Conservation (phyloP, 1,284 basidiomycete species). For the Cryptococcus deneoformans region DNA sequence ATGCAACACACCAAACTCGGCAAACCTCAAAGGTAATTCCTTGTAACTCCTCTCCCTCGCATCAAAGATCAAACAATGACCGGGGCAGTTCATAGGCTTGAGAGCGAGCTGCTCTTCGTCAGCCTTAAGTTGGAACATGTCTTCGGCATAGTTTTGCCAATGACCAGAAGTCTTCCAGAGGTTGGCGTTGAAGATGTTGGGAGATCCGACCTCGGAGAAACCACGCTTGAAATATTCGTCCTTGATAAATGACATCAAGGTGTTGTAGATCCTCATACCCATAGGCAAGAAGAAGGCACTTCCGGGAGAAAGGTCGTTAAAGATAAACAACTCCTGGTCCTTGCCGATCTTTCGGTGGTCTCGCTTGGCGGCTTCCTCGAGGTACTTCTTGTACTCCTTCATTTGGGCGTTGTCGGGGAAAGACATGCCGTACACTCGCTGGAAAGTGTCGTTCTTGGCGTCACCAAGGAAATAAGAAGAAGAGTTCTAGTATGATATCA, state of each 20-base stretch:
- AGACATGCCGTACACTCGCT: conserved; percentile 97
- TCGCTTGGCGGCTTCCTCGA: conserved; percentile 94
- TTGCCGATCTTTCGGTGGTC: conserved; percentile 96
- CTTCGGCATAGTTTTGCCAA: conserved; percentile 97
- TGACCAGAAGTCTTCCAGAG: conserved; percentile 99
- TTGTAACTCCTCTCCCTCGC: conserved; percentile 91
- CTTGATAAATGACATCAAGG: conserved; percentile 84
- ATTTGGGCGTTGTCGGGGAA: conserved; percentile 99
- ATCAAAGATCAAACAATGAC: conserved; percentile 96
- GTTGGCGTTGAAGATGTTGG: conserved; percentile 96
- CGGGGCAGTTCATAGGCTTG: conserved; percentile 99
- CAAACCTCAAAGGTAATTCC: conserved; percentile 95
- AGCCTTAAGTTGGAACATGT: conserved; percentile 92
- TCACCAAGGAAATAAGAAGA: conserved; percentile 99
- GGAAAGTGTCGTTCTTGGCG: conserved; percentile 88
- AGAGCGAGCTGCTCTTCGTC: conserved; percentile 95
- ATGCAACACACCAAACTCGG: conserved; percentile 98
- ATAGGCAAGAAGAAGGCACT: conserved; percentile 97
- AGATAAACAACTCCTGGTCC: conserved; percentile 98
- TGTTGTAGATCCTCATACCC: conserved; percentile 96
- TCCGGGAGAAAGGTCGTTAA: conserved; percentile 94
- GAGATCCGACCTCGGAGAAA: conserved; percentile 76
- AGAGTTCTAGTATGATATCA: conserved; percentile 64
- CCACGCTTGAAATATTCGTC: conserved; percentile 54
- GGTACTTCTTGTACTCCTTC: conserved; percentile 92